Evolutionary conservation across 371 early-diverging fungal genomes (phyloP), one percentile per base, ranked within the genome.

Genomic region (Rhizopus sp.): DNA sequence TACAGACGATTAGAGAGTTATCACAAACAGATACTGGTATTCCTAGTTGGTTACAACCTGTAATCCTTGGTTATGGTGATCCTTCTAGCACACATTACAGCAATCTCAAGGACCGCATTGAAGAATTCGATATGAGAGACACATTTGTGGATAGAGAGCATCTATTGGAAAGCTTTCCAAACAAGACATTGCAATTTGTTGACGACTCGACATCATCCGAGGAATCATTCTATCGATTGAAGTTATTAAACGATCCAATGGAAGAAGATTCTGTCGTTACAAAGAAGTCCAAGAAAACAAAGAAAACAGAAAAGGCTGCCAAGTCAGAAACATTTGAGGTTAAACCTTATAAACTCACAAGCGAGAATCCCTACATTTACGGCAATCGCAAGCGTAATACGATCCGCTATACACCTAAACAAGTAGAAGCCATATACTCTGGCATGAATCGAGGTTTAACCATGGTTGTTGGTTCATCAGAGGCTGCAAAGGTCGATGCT

Each of bases 401-500:
- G n/a, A 77, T 97, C 4, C 74, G 78, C 40, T 97, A 96, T 61
- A 97, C 98, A 3, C 87, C 92, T 1, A 72, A 83, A 8, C 97
- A 97, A 75, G 92, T 88, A 15, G 86, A 88, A 41, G 93, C 97
- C 0, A 94, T 98, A 55, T 81, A 77, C 46, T 80, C 96, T 10
- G 97, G 95, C 37, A 80, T 85, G 46, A 87, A 82, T 40, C 85
- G 82, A 13, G 98, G 98, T 1, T 72, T 97, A 38, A 94, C 96
- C 1, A 66, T 98, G 75, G 81, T 97, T 2, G 94, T 93, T 6
- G 99, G 99, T 39, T 96, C 97, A 45, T 97, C 98, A 4, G 98
- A 95, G 37, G 93, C 98, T 7, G 99, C 98, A 39, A 98, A 98
- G 69, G 96, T 98, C 0, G 95, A 95, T 66, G 92, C 95, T 4